Conservation (phyloP, 2,329 filamentous ascomycete genomes). For the Aspergillus brasiliensis region DNA sequence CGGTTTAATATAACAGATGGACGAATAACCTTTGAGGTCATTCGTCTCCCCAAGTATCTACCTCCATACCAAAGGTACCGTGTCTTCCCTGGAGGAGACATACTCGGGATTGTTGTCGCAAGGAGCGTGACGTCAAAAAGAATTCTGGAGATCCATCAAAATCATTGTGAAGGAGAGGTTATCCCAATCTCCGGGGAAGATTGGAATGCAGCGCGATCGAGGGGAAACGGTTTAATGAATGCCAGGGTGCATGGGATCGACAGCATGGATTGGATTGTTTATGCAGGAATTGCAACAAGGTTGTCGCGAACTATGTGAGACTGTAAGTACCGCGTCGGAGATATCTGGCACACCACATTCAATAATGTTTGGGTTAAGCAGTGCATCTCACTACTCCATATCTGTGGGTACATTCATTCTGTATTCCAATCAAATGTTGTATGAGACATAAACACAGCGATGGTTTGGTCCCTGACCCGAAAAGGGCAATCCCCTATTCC, state of each 20-base stretch:
- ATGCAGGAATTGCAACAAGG: constrained; percentile 1
- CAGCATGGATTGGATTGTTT: neutral
- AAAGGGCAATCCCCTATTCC: neutral
- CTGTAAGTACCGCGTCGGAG: neutral
- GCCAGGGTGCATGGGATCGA: constrained; percentile 1
- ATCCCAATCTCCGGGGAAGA: constrained; percentile 1
- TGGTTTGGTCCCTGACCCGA: neutral
- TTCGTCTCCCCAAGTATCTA: neutral
- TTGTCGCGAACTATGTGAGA: neutral
- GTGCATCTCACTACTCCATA: no score
- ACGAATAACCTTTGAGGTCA: neutral
- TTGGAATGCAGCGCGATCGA: constrained; percentile 7
- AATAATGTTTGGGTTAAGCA: neutral
- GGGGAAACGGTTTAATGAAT: neutral
- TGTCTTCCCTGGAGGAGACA: constrained; percentile 7
- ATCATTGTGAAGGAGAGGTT: neutral
- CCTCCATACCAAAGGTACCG: constrained; percentile 12
- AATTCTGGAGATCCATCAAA: neutral
- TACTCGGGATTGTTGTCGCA: constrained; percentile 3
- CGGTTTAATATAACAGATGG: neutral
- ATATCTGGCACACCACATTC: neutral
- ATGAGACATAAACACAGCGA: no score
- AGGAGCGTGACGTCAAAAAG: constrained; percentile 14
- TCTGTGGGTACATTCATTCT: no score
- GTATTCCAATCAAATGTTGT: neutral